phyloP scores from a whole-genome alignment of 306 rosid genomes.

The Astragalus glycyphyllos region DNA sequence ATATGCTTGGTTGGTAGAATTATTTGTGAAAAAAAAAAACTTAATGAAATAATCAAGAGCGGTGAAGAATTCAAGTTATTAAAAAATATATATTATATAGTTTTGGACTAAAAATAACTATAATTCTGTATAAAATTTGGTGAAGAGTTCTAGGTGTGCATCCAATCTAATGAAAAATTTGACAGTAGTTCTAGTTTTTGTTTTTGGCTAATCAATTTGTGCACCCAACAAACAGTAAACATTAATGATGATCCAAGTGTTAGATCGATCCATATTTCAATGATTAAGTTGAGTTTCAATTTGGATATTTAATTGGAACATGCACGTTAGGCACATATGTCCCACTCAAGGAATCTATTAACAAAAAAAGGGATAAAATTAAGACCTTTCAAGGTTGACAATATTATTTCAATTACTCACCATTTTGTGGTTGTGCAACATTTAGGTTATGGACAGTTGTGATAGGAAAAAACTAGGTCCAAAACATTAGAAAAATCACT shows the following conservation, averaged over 20 bases:
- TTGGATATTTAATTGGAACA: conserved; percentile 43
- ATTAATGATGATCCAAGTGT: conserved; percentile 36
- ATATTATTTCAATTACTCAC: conserved; percentile 22
- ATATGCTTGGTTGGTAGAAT: conserved; percentile 21
- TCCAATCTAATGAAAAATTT: background rate
- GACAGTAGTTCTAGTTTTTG: background rate
- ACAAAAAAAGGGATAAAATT: background rate
- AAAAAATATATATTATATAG: background rate
- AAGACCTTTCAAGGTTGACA: background rate
- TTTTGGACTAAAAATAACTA: background rate
- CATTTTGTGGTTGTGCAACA: conserved; percentile 9
- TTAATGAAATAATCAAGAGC: too few relatives aligned
- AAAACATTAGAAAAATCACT: conserved; percentile 23
- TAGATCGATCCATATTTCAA: conserved; percentile 46
- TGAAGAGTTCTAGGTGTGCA: background rate
- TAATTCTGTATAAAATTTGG: too few relatives aligned
- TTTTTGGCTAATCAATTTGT: conserved; percentile 13
- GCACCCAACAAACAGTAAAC: conserved; percentile 31
- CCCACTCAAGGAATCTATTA: conserved; percentile 40
- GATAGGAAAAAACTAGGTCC: conserved; percentile 24
- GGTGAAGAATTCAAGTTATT: conserved; percentile 15
- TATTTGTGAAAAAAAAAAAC: too few relatives aligned
- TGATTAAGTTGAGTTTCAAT: conserved; percentile 46
- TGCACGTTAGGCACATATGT: conserved; percentile 48
- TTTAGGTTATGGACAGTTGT: conserved; percentile 42